A percentile compares a stretch with the other conserved stretches of the same genome.
These are phyloP conservation scores for Ocimum tenuiflorum DNA, from an alignment of 257 asterid genomes.

Conservation along the genomic window DNA sequence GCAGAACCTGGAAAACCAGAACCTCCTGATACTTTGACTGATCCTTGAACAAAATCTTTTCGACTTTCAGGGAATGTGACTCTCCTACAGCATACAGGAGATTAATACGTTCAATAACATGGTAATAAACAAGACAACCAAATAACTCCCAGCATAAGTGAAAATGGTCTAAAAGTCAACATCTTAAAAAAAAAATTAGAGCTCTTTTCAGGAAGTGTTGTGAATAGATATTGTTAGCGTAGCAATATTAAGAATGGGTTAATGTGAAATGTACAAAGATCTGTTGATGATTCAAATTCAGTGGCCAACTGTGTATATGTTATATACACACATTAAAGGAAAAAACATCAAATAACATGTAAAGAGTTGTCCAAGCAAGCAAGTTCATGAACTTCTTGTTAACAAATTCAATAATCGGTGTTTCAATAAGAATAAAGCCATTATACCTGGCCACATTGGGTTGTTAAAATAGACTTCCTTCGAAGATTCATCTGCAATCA, in stretches of 20 bases:
- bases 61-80: constrained; percentile 86
- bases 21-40: constrained; percentile 85
- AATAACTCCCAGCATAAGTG: neutral
- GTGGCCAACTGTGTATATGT: neutral
- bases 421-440: neutral
- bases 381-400: neutral
- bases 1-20: constrained; percentile 81
- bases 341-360: neutral
- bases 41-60: constrained; percentile 64
- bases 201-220: neutral
- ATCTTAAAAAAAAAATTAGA: neutral
- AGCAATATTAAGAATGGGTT: neutral
- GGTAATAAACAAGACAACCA: neutral
- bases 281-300: neutral
- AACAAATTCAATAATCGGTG: neutral
- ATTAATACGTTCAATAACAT: neutral
- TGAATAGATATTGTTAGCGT: neutral
- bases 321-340: neutral
- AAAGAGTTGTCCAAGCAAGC: neutral
- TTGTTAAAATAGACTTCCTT: constrained; percentile 63
- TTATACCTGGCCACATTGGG: constrained; percentile 99
- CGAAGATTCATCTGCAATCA: constrained; percentile 40
- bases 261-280: neutral
- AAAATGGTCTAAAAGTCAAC: neutral
- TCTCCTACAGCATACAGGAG: constrained; percentile 47